Base-by-base conservation (phyloP, 192 early-diverging fungal species). In the Mortierella claussenii region DNA sequence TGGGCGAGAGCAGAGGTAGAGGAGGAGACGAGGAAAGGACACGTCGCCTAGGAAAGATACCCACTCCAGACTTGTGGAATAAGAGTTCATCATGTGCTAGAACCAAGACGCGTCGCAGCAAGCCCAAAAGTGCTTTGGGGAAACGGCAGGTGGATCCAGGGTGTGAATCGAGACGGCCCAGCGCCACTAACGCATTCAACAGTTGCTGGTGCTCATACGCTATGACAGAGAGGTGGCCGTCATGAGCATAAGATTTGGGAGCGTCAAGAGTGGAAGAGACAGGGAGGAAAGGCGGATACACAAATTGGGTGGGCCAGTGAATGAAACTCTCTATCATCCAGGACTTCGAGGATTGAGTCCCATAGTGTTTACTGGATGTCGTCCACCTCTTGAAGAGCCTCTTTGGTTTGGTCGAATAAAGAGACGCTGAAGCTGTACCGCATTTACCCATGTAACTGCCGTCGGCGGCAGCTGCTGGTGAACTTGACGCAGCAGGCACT, bases 301-400 rank as follows among this genome's bases (percentile, higher is more conserved):
- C 20, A 59, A 73, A 73, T 15, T 58, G 18, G 3, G 40, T 58
- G 23, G 69, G 69, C 69, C 69, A 73, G 4, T 26, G 8, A 4
- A 59, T 17, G 18, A 1, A 30, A 20, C 53, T 44, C 13, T 59
- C 42, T 11, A 30, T 24, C 49, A 53, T 24, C 32, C 48, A 58
- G 8, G 7, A 17, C 34, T 42, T 30, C 37, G n/a, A 23, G 15
- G n/a, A n/a, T n/a, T n/a, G n/a, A n/a, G n/a, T n/a, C n/a, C n/a
- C n/a, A n/a, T n/a, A n/a, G n/a, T n/a, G n/a, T 20, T 30, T 12
- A 5, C 26, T 11, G 17, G 27, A 4, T 45, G 9, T 24, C 47
- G 9, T 13, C 27, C 27, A 13, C 27, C 23, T 4, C 23, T 24
- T 3, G 47, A 49, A n/a, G 3, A 26, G 9, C 4, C n/a, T 49